These are phyloP conservation scores for Ensete glaucum DNA, from an alignment of 176 grass and related monocot species.

Conservation along the genomic window DNA sequence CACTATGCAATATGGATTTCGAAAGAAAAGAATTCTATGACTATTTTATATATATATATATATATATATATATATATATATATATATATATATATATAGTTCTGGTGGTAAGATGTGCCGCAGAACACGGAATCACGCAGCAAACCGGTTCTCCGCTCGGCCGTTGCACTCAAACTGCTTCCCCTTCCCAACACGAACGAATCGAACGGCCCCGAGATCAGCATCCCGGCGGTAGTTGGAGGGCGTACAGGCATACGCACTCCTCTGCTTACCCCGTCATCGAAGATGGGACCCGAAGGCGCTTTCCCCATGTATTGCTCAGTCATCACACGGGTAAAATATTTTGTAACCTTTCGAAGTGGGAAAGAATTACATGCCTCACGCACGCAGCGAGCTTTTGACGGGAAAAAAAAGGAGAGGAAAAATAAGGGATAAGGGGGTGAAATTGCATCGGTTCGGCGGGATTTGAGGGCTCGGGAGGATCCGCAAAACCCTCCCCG, in stretches of 20 bases:
- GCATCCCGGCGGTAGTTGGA: neutral
- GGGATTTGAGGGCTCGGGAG: neutral
- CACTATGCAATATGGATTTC: too few relatives aligned
- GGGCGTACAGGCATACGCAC: neutral
- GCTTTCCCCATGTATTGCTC: too few relatives aligned
- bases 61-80: neutral
- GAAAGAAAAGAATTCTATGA: too few relatives aligned
- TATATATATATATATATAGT: neutral
- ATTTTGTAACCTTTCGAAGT: neutral
- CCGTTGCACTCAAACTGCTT: neutral
- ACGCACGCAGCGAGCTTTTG: neutral
- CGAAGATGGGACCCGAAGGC: neutral
- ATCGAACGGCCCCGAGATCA: neutral
- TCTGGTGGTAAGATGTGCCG: neutral
- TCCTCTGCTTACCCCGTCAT: neutral
- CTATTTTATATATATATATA: neutral
- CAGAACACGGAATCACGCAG: neutral
- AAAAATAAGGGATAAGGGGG: neutral
- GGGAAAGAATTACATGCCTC: too few relatives aligned
- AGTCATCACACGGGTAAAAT: neutral
- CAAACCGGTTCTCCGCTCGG: neutral
- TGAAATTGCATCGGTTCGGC: neutral
- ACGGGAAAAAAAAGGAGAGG: neutral
- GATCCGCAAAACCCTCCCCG: neutral
- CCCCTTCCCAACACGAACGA: neutral